A percentile compares a stretch with the other conserved stretches of the same genome.
Conservation (phyloP, 352 stramenopile genomes). For the Albugo candida region DNA sequence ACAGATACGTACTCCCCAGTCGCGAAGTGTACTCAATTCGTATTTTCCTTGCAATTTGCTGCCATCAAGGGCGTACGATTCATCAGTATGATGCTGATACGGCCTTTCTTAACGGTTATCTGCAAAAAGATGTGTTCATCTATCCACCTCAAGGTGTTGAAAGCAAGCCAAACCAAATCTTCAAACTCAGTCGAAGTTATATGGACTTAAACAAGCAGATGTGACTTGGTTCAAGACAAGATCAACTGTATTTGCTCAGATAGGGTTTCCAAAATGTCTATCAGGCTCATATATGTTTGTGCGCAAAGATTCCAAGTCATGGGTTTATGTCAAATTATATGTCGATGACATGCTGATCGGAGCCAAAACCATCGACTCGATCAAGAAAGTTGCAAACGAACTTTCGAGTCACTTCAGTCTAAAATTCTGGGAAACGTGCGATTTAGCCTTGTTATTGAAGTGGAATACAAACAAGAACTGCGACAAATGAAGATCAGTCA, state of each 20-base stretch:
- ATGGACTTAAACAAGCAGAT: constrained; percentile 9
- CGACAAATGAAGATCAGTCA: constrained; percentile 10
- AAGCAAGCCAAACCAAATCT: constrained; percentile 3
- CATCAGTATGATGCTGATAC: not conserved
- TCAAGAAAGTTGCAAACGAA: constrained; percentile 3
- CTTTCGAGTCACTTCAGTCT: constrained; percentile 7
- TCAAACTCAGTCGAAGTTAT: constrained; percentile 7
- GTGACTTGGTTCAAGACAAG: constrained; percentile 13
- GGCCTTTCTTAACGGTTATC: not conserved
- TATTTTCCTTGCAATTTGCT: not conserved
- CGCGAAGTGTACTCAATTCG: not conserved
- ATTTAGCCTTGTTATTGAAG: constrained; percentile 12
- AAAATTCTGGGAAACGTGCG: constrained; percentile 6
- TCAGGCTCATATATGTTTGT: constrained; percentile 10
- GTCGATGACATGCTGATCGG: constrained; percentile 11
- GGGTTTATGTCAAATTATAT: constrained; percentile 5
- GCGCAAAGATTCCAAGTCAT: constrained; percentile 2
- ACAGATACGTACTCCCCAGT: not conserved
- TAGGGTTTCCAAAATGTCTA: constrained; percentile 5
- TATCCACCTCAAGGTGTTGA: not conserved
- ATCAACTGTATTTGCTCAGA: constrained; percentile 4
- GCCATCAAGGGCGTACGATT: not conserved
- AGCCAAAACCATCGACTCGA: constrained; percentile 1
- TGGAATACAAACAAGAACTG: constrained; percentile 3
- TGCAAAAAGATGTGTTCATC: not conserved